These are phyloP conservation scores for Gaeumannomyces tritici DNA, from an alignment of 2,329 filamentous ascomycete species.

Conservation along the genomic window DNA sequence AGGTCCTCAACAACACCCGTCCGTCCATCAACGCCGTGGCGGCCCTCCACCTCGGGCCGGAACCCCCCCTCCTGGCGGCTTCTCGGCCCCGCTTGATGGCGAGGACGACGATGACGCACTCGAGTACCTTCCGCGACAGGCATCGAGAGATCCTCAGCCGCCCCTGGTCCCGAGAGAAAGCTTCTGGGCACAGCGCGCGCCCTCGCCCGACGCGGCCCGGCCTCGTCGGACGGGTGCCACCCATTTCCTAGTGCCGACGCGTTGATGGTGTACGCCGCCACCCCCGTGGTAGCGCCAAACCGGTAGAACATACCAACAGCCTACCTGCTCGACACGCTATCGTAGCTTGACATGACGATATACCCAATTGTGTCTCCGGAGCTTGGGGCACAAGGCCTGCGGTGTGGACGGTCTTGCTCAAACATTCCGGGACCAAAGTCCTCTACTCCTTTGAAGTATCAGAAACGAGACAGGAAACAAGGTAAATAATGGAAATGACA, in stretches of 20 bases:
- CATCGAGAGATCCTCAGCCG: slow-evolving; percentile 55
- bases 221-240: slow-evolving; percentile 11
- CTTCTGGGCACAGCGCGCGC: slow-evolving; percentile 13
- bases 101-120: slow-evolving; percentile 30
- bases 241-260: slow-evolving; percentile 30
- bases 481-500: no score
- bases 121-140: slow-evolving; percentile 54
- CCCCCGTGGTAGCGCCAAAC: slow-evolving; percentile 35
- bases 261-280: slow-evolving; percentile 24
- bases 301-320: slow-evolving; percentile 26
- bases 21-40: slow-evolving; percentile 47
- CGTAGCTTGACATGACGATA: no score
- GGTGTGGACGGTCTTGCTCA: no score
- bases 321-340: slow-evolving; percentile 35
- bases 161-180: slow-evolving; percentile 39
- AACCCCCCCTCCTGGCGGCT: slow-evolving; percentile 40
- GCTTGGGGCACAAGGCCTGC: no score
- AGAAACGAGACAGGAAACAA: no score
- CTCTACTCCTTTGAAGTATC: no score
- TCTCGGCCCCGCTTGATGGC: slow-evolving; percentile 42
- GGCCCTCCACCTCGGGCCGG: slow-evolving; percentile 30
- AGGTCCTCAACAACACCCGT: slow-evolving; percentile 44
- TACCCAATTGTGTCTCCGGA: no score
- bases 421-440: no score
- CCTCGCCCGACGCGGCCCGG: slow-evolving; percentile 1